A percentile compares a stretch with the other conserved stretches of the same genome.
These are phyloP conservation scores for Aspergillus jensenii DNA, from an alignment of 2,329 filamentous ascomycete species.

Conservation along the genomic window DNA sequence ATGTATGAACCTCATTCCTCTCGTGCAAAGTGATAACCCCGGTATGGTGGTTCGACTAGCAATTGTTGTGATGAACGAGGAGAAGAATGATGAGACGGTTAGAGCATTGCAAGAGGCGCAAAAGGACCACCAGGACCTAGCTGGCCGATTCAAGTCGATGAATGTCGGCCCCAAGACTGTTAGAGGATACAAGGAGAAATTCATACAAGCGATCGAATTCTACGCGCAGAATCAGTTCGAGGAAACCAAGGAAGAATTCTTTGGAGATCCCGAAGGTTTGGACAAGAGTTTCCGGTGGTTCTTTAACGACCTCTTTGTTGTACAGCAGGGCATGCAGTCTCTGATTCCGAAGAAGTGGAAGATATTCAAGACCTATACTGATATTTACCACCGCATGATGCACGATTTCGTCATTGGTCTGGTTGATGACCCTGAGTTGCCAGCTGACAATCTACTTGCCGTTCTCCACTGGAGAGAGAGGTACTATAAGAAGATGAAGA, in stretches of 20 bases:
- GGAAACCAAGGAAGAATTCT: conserved; percentile 69
- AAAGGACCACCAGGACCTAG: conserved; percentile 93
- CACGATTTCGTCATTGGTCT: conserved; percentile 84
- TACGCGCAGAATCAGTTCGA: conserved; percentile 74
- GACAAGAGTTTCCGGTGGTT: conserved; percentile 93
- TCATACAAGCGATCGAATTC: conserved; percentile 74
- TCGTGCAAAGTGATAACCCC: conserved; percentile 83
- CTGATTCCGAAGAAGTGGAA: conserved; percentile 97
- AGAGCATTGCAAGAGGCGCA: conserved; percentile 90
- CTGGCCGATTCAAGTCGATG: conserved; percentile 89
- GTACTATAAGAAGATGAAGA: conserved; percentile 94
- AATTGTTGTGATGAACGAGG: conserved; percentile 89
- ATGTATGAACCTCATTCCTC: conserved; percentile 83
- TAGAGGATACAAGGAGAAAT: conserved; percentile 95
- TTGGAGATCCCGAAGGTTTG: conserved; percentile 77
- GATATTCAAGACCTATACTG: conserved; percentile 84
- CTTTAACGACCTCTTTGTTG: conserved; percentile 95
- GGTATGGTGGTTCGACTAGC: conserved; percentile 88
- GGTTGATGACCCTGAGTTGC: conserved; percentile 81
- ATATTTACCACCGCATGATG: conserved; percentile 93
- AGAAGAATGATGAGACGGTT: conserved; percentile 92
- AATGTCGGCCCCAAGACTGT: conserved; percentile 89
- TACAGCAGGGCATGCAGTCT: conserved; percentile 86
- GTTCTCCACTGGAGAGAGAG: conserved; percentile 95
- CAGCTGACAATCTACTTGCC: conserved; percentile 80